Evolutionary conservation across 257 asterid species (phyloP).

Genomic region (Solanum virginianum): DNA sequence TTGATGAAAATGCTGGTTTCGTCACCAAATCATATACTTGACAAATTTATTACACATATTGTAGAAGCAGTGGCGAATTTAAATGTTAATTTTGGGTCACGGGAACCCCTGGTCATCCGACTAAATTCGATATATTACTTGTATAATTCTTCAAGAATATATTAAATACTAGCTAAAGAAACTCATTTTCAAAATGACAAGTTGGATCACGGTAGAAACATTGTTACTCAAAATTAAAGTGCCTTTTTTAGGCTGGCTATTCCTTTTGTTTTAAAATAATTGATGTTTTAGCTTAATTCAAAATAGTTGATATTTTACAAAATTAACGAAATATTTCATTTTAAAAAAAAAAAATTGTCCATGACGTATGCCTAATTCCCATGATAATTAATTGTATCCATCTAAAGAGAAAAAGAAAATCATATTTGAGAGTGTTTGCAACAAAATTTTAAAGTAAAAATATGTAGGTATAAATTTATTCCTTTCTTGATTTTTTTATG

Average conservation of each 20-base stretch:
- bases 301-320: background rate
- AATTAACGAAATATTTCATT: no score
- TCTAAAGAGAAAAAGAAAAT: background rate
- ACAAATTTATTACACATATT: background rate
- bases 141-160: no score
- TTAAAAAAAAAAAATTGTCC: no score
- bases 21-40: background rate
- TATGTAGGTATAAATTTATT: no score
- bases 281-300: background rate
- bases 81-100: no score
- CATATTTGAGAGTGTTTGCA: background rate
- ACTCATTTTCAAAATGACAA: no score
- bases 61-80: background rate
- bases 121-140: no score
- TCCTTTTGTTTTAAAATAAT: background rate
- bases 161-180: no score
- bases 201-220: background rate
- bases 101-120: no score
- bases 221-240: background rate
- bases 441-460: no score
- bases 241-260: background rate
- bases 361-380: background rate
- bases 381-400: background rate
- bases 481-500: no score
- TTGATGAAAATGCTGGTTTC: no score